phyloP scores from a whole-genome alignment of 345 rosid genomes.

The Populus ilicifolia region DNA sequence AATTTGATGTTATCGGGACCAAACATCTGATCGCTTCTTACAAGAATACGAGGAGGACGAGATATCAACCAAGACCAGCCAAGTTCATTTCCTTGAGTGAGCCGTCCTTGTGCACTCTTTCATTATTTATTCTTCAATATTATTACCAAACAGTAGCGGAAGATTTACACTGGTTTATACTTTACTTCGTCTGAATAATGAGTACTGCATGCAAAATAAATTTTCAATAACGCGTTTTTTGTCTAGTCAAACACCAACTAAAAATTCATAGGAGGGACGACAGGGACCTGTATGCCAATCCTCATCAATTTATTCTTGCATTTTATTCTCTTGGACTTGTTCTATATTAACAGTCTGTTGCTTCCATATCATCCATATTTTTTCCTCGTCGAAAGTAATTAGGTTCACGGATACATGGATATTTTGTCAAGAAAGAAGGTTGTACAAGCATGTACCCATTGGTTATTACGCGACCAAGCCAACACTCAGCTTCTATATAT shows the following conservation, averaged over 20 bases:
- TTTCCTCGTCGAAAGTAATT: background rate
- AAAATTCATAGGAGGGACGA: too few species aligned
- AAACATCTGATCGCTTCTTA: too few species aligned
- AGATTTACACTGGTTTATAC: too few species aligned
- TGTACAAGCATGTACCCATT: background rate
- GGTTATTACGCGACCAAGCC: background rate
- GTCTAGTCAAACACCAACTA: background rate
- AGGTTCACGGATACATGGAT: background rate
- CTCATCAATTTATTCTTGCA: too few species aligned
- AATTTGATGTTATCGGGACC: too few species aligned
- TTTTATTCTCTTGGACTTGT: too few species aligned
- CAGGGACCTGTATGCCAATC: too few species aligned
- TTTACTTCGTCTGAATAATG: background rate
- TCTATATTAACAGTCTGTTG: too few species aligned
- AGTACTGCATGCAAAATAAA: background rate
- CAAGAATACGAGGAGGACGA: too few species aligned
- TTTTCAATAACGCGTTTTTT: conserved; percentile 22
- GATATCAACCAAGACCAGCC: too few species aligned
- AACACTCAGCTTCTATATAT: background rate
- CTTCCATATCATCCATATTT: background rate
- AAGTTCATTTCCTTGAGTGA: background rate
- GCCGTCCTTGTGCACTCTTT: background rate
- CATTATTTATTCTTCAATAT: too few species aligned
- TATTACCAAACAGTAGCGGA: too few species aligned
- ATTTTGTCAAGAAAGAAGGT: background rate